phyloP scores from a whole-genome alignment of 1,284 basidiomycete genomes.

The Ceratobasidium theobromae region DNA sequence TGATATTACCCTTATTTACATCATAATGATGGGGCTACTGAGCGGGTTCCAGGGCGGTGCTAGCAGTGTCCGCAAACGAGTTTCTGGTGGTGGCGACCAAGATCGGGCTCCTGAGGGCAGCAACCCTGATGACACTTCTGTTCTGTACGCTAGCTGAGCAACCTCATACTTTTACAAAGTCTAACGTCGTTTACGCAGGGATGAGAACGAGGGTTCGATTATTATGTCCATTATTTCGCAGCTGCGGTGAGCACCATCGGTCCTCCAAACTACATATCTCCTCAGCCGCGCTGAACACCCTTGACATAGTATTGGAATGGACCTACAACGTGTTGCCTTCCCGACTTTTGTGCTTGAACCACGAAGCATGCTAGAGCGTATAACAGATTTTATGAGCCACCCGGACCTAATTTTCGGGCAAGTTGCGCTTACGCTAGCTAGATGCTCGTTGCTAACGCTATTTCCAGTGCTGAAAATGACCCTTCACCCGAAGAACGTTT shows the following conservation, averaged over 20 bases:
- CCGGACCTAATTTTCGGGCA: conserved; percentile 96
- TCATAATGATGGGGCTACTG: conserved; percentile 72
- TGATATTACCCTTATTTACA: not conserved
- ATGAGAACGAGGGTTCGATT: conserved; percentile 80
- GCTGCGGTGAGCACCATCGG: conserved; percentile 58
- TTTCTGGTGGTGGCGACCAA: conserved; percentile 62
- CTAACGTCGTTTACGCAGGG: conserved; percentile 45
- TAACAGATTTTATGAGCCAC: conserved; percentile 99
- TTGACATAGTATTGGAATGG: conserved; percentile 80
- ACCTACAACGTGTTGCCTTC: conserved; percentile 68
- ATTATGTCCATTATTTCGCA: conserved; percentile 80
- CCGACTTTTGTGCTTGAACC: conserved; percentile 95
- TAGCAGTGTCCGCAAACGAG: conserved; percentile 49
- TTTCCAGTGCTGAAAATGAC: conserved; percentile 66
- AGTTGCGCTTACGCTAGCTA: conserved; percentile 45
- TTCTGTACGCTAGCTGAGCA: conserved; percentile 54
- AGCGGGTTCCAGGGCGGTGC: conserved; percentile 55
- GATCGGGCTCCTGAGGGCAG: conserved; percentile 63
- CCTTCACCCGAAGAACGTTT: conserved; percentile 88
- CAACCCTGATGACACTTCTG: conserved; percentile 79
- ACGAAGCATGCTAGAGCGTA: conserved; percentile 89
- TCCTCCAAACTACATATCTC: not conserved
- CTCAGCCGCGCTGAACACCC: conserved; percentile 9
- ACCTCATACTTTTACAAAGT: conserved; percentile 35
- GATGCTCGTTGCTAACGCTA: conserved; percentile 26